Percentiles rank a stretch among this genome's conserved stretches.
Conservation (phyloP, 306 rosid genomes). For the Crotalaria pallida region DNA sequence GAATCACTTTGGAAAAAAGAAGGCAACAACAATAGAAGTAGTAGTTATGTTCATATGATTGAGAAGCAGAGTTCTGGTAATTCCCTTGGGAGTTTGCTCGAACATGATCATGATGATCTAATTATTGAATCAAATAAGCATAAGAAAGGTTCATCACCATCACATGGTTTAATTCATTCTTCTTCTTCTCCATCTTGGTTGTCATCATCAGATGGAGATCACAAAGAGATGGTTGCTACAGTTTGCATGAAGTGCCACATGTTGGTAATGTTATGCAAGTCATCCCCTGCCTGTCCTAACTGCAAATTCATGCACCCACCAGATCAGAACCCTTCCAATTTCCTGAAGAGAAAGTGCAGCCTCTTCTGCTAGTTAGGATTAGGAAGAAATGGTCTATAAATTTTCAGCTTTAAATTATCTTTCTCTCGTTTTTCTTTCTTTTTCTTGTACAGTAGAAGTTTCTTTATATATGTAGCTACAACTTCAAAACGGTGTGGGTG, state of each 20-base stretch:
- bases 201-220: constrained; percentile 38
- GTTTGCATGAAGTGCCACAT: constrained; percentile 87
- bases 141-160: constrained; percentile 16
- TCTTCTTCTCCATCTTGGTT: constrained; percentile 46
- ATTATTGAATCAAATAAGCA: constrained; percentile 24
- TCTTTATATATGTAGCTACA: constrained; percentile 12
- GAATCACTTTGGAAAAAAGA: constrained; percentile 39
- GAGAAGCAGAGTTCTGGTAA: constrained; percentile 21
- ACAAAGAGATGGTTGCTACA: constrained; percentile 77
- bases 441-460: background rate
- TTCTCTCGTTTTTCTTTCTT: background rate
- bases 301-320: constrained; percentile 86
- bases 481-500: too few relatives aligned
- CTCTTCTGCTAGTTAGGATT: constrained; percentile 36
- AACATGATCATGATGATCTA: constrained; percentile 11
- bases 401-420: background rate
- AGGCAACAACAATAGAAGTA: background rate
- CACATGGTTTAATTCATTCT: constrained; percentile 14
- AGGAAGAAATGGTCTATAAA: background rate
- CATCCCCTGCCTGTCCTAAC: constrained; percentile 89
- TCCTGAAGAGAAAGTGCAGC: constrained; percentile 47
- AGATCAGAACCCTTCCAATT: constrained; percentile 50
- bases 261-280: constrained; percentile 82
- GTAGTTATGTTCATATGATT: background rate
- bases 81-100: constrained; percentile 9